Evolutionary conservation across 176 grass and related monocot genomes (phyloP).

Genomic region (Avena sativa): DNA sequence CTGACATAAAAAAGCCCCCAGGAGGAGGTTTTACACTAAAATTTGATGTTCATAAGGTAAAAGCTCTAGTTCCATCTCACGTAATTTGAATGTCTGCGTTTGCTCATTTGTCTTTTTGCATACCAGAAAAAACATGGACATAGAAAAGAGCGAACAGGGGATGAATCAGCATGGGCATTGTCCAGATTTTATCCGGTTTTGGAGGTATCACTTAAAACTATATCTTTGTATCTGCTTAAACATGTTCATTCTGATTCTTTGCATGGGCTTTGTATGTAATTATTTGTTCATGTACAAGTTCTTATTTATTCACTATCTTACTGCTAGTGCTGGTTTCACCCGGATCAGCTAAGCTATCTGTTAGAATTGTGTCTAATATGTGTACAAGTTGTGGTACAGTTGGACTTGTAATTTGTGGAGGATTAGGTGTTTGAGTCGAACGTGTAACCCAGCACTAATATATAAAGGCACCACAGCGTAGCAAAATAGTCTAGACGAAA

Average conservation of each 20-base stretch:
- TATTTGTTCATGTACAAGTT: slow-evolving; percentile 27
- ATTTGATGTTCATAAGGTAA: slow-evolving; percentile 94
- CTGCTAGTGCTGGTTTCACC: slow-evolving; percentile 20
- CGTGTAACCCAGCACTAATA: background rate
- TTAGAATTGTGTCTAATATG: background rate
- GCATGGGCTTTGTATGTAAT: slow-evolving; percentile 27
- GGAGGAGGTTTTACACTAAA: slow-evolving; percentile 84
- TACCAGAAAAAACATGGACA: slow-evolving; percentile 78
- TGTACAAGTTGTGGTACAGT: background rate
- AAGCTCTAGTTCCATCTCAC: background rate
- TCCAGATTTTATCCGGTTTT: slow-evolving; percentile 97
- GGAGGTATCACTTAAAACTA: slow-evolving; percentile 63
- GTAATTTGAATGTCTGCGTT: slow-evolving; percentile 30
- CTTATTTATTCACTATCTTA: background rate
- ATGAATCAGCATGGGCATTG: slow-evolving; percentile 78
- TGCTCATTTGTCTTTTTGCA: slow-evolving; percentile 32
- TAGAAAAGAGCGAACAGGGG: slow-evolving; percentile 77
- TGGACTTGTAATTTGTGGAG: background rate
- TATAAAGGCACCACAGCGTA: background rate
- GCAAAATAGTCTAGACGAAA: background rate
- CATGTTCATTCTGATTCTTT: slow-evolving; percentile 20
- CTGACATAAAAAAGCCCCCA: slow-evolving; percentile 80
- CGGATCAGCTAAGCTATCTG: slow-evolving; percentile 17
- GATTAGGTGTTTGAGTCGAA: background rate
- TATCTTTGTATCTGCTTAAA: slow-evolving; percentile 38